phyloP scores from a whole-genome alignment of 768 basidiomycete species.

The Kwoniella mangroviensis region DNA sequence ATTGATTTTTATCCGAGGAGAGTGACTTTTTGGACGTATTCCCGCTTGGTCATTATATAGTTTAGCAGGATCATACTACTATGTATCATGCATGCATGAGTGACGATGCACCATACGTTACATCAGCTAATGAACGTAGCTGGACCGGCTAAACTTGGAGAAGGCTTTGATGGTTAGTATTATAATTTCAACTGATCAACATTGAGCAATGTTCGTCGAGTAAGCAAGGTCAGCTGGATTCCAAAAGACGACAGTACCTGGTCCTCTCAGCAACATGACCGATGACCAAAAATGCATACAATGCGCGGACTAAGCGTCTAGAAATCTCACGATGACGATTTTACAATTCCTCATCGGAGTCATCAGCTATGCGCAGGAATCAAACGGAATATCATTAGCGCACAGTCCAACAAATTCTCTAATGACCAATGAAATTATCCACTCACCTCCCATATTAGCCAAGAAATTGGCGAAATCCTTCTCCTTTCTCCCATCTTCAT shows the following conservation, averaged over 20 bases:
- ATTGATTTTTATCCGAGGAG: too few relatives aligned
- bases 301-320: neutral
- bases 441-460: conserved; percentile 51
- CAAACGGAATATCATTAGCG: too few relatives aligned
- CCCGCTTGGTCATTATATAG: neutral
- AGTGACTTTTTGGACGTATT: too few relatives aligned
- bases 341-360: conserved; percentile 44
- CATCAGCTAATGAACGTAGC: neutral
- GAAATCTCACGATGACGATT: neutral
- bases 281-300: too few relatives aligned
- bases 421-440: too few relatives aligned
- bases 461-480: conserved; percentile 52
- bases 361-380: conserved; percentile 34
- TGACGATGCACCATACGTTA: neutral
- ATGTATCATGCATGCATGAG: neutral
- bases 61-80: neutral
- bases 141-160: neutral
- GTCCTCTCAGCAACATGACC: too few relatives aligned
- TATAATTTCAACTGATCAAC: neutral
- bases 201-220: neutral
- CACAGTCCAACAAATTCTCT: too few relatives aligned
- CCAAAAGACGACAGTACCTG: too few relatives aligned
- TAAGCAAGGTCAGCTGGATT: neutral
- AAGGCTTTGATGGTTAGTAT: conserved; percentile 7
- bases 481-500: conserved; percentile 52